A percentile compares a stretch with the other conserved stretches of the same genome.
These are phyloP conservation scores for Urochloa ruziziensis DNA, from an alignment of 176 grass and related monocot species.

Conservation along the genomic window DNA sequence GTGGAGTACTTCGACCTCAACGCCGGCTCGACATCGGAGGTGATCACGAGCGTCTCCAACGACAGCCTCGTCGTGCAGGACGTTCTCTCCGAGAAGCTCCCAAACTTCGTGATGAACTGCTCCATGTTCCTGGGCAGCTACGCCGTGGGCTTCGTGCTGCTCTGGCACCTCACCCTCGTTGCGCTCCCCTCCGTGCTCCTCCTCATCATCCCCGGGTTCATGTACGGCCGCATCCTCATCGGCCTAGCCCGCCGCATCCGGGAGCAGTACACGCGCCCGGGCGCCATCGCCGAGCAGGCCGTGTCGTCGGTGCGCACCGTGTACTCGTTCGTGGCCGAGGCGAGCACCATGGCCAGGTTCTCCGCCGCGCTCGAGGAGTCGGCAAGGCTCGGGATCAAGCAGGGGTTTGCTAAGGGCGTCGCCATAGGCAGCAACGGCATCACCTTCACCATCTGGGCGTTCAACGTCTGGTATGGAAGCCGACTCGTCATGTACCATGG, in stretches of 20 bases:
- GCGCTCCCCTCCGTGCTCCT: conserved; percentile 70
- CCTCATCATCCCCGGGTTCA: conserved; percentile 80
- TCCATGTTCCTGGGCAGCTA: conserved; percentile 79
- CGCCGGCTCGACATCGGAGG: conserved; percentile 68
- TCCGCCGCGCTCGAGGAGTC: conserved; percentile 72
- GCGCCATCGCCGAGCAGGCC: conserved; percentile 77
- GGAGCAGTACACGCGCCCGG: conserved; percentile 69
- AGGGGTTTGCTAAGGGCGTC: conserved; percentile 88
- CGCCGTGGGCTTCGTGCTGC: conserved; percentile 58
- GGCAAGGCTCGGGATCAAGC: conserved; percentile 65
- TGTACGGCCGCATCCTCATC: conserved; percentile 82
- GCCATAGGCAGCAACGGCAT: conserved; percentile 91
- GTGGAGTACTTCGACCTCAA: conserved; percentile 98
- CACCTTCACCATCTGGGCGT: conserved; percentile 84
- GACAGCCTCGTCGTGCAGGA: conserved; percentile 94
- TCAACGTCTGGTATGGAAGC: conserved; percentile 91
- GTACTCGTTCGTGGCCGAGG: conserved; percentile 83
- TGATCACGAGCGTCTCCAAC: conserved; percentile 93
- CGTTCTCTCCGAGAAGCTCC: conserved; percentile 87
- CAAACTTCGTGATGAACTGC: conserved; percentile 93
- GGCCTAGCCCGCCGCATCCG: conserved; percentile 69
- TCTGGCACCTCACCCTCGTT: conserved; percentile 76
- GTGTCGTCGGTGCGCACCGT: conserved; percentile 83
- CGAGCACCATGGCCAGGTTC: conserved; percentile 57
- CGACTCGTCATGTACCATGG: conserved; percentile 95